Evolutionary conservation across 805 yeast genomes (phyloP).

Genomic region (Gaillardinia entomophila): DNA sequence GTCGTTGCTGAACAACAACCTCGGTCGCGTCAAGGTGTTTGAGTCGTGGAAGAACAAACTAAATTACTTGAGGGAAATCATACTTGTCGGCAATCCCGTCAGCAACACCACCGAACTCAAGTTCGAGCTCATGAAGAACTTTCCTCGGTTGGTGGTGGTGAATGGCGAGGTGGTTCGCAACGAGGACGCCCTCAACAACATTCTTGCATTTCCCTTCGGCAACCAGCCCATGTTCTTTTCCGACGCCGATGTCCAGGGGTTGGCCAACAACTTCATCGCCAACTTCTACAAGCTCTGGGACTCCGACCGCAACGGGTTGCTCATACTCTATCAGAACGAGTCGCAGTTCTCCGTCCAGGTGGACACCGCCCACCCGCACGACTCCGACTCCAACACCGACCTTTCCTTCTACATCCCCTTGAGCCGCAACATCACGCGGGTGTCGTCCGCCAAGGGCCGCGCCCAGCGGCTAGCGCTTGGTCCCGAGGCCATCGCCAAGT

Average conservation of each 20-base stretch:
- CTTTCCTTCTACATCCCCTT: slow-evolving; percentile 67
- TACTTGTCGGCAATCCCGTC: slow-evolving; percentile 77
- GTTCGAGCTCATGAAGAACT: slow-evolving; percentile 58
- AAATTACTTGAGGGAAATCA: slow-evolving; percentile 63
- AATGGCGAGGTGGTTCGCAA: slow-evolving; percentile 78
- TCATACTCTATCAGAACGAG: slow-evolving; percentile 70
- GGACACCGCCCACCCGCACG: slow-evolving; percentile 64
- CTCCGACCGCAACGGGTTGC: slow-evolving; percentile 59
- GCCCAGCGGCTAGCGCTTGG: slow-evolving; percentile 61
- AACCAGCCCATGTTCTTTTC: slow-evolving; percentile 74
- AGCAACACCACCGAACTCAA: slow-evolving; percentile 42
- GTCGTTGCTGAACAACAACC: slow-evolving; percentile 71
- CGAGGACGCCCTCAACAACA: slow-evolving; percentile 49
- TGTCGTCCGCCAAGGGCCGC: slow-evolving; percentile 51
- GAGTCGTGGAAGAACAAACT: slow-evolving; percentile 79
- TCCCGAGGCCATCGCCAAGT: slow-evolving; percentile 52
- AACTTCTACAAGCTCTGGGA: slow-evolving; percentile 83
- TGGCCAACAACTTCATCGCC: slow-evolving; percentile 72
- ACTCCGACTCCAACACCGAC: slow-evolving; percentile 16
- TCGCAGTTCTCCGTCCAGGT: slow-evolving; percentile 81
- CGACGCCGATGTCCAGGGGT: slow-evolving; percentile 58
- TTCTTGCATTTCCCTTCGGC: slow-evolving; percentile 51
- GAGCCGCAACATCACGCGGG: slow-evolving; percentile 72
- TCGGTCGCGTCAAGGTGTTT: slow-evolving; percentile 51
- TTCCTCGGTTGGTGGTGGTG: slow-evolving; percentile 75